phyloP scores from a whole-genome alignment of 495 filamentous ascomycete species.

The Tetracladium marchalianum region DNA sequence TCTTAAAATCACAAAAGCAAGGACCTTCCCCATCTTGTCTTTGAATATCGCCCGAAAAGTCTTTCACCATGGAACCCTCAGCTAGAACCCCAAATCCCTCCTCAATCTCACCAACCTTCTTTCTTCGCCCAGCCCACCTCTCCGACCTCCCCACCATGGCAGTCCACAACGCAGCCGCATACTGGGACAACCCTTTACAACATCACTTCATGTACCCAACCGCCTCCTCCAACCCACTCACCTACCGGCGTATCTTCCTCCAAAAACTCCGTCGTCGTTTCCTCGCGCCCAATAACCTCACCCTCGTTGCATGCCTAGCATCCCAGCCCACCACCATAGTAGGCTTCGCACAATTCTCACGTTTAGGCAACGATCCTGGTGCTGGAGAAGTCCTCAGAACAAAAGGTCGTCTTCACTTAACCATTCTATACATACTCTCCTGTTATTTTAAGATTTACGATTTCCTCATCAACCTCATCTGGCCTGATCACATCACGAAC shows the following conservation, averaged over 20 bases:
- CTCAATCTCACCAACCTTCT: background rate
- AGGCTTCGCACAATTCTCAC: conserved; percentile 10
- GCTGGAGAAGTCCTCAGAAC: background rate
- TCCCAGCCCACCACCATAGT: background rate
- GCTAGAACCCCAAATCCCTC: no score
- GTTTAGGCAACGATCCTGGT: conserved; percentile 11
- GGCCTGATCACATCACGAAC: conserved; percentile 2
- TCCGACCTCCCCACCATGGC: conserved; percentile 3
- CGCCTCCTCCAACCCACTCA: background rate
- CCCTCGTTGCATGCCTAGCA: background rate
- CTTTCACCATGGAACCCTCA: no score
- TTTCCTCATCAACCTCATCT: background rate
- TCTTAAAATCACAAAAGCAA: no score
- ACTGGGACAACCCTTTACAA: background rate
- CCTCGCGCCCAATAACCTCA: background rate
- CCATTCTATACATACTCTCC: background rate
- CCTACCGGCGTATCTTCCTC: background rate
- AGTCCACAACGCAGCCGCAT: background rate
- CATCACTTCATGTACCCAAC: background rate
- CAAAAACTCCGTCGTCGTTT: background rate
- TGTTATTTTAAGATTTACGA: conserved; percentile 1
- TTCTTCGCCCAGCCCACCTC: conserved; percentile 1
- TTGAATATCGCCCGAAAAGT: no score
- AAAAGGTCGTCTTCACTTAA: background rate
- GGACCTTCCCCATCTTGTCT: no score